A percentile compares a stretch with the other conserved stretches of the same genome.
Evolutionary conservation across 2,329 filamentous ascomycete genomes (phyloP).

Genomic region (Clonostachys rosea): DNA sequence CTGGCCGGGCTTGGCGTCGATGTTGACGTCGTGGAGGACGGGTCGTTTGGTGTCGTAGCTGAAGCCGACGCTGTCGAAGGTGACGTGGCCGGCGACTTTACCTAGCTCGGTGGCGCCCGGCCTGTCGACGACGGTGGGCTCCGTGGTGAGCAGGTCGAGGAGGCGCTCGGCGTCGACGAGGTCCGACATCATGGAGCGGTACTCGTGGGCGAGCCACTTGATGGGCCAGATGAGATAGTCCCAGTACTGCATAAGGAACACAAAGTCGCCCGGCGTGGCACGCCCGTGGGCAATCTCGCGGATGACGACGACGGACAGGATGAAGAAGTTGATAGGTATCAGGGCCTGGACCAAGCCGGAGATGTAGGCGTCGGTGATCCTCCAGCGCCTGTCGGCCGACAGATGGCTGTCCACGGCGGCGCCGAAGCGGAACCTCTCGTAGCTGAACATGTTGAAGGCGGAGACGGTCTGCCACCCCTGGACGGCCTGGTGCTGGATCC

Average conservation of each 20-base stretch:
- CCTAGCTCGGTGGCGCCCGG: slow-evolving; percentile 43
- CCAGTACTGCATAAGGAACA: slow-evolving; percentile 71
- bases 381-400: slow-evolving; percentile 13
- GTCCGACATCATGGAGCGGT: slow-evolving; percentile 32
- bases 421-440: slow-evolving; percentile 50
- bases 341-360: slow-evolving; percentile 46
- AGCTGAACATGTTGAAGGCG: slow-evolving; percentile 53
- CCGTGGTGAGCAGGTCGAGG: slow-evolving; percentile 52
- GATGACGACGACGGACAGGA: slow-evolving; percentile 62
- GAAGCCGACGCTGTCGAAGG: slow-evolving; percentile 51
- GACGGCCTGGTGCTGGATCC: slow-evolving; percentile 49
- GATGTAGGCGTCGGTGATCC: slow-evolving; percentile 51
- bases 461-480: slow-evolving; percentile 56
- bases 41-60: slow-evolving; percentile 10
- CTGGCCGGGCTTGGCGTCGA: slow-evolving; percentile 29
- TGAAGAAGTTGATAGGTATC: slow-evolving; percentile 48
- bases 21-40: slow-evolving; percentile 21
- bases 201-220: slow-evolving; percentile 14
- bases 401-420: slow-evolving; percentile 38
- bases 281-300: slow-evolving; percentile 43
- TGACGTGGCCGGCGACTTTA: slow-evolving; percentile 46
- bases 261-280: slow-evolving; percentile 62
- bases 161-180: slow-evolving; percentile 54
- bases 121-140: slow-evolving; percentile 49
- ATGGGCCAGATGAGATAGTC: slow-evolving; percentile 50